Evolutionary conservation across 495 filamentous ascomycete species (phyloP).

Genomic region (Aspergillus haitiensis): DNA sequence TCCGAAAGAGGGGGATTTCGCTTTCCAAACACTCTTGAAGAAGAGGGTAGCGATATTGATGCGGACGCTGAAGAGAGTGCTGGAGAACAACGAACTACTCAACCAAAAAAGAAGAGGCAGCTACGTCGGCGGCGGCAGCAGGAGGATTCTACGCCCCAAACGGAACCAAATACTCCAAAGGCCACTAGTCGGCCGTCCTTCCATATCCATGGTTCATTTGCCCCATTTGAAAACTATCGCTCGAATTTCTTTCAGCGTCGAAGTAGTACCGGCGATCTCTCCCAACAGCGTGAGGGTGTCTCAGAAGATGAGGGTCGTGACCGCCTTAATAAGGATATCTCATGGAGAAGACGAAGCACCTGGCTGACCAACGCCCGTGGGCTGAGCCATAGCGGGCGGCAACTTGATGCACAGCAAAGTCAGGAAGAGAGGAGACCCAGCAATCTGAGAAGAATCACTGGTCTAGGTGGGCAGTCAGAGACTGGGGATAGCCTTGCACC

Average conservation of each 20-base stretch:
- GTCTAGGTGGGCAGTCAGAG: constrained; percentile 62
- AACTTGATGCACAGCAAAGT: constrained; percentile 32
- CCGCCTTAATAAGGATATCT: constrained; percentile 57
- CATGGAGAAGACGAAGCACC: constrained; percentile 56
- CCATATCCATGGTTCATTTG: constrained; percentile 48
- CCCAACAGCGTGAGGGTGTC: constrained; percentile 67
- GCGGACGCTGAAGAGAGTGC: constrained; percentile 74
- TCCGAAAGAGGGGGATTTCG: constrained; percentile 55
- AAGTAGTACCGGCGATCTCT: constrained; percentile 66
- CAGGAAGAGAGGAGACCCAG: constrained; percentile 63
- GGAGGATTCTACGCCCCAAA: constrained; percentile 53
- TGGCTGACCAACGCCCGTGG: constrained; percentile 59
- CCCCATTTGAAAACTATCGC: constrained; percentile 47
- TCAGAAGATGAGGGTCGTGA: constrained; percentile 91
- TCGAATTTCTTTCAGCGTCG: constrained; percentile 62
- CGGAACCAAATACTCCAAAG: constrained; percentile 64
- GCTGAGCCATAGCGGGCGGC: constrained; percentile 52
- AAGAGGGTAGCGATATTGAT: constrained; percentile 70
- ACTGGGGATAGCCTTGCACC: constrained; percentile 48
- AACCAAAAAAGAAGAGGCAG: constrained; percentile 48
- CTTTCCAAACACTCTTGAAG: constrained; percentile 54
- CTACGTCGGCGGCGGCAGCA: constrained; percentile 48
- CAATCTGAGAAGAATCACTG: constrained; percentile 73
- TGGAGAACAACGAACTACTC: constrained; percentile 42
- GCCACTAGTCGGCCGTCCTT: constrained; percentile 44